Percentiles rank a stretch among this genome's conserved stretches.
These are phyloP conservation scores for Stagonosporopsis chrysanthemi DNA, from an alignment of 2,329 filamentous ascomycete species.

Conservation along the genomic window DNA sequence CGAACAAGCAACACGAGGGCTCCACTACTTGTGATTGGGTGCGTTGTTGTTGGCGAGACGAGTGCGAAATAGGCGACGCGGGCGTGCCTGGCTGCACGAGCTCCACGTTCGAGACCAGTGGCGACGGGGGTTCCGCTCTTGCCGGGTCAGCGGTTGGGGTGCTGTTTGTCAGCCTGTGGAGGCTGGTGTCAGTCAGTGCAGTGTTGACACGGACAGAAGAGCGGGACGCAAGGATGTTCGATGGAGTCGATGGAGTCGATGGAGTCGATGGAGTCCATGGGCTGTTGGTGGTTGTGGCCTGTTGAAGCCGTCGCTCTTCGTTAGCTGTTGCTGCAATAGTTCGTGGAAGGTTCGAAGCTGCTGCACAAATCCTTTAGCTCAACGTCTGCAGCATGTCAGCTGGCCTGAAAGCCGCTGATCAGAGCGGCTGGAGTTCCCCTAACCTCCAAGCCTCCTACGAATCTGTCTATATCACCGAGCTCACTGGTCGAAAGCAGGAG, in stretches of 20 bases:
- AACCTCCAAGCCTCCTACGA: not conserved
- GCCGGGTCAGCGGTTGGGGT: not conserved
- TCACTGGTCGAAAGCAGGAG: not conserved
- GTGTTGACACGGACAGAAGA: not conserved
- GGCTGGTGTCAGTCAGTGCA: not conserved
- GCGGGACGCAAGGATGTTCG: not conserved
- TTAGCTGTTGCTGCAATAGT: not conserved
- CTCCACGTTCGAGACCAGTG: not conserved
- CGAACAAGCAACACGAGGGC: not conserved
- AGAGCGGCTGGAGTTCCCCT: not conserved
- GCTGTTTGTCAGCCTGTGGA: not conserved
- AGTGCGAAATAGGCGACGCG: not conserved
- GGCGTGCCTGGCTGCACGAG: not conserved
- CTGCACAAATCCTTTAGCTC: not conserved
- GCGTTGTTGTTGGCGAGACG: not conserved
- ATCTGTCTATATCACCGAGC: not conserved
- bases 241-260: not conserved
- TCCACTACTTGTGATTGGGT: not conserved
- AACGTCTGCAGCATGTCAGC: not conserved
- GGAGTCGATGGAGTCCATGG: not conserved
- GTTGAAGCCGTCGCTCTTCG: not conserved
- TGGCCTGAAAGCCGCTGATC: not conserved
- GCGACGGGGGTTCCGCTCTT: slow-evolving; percentile 3
- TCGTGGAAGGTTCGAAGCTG: not conserved
- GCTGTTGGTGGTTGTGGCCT: not conserved